Percentiles rank a stretch among this genome's conserved stretches.
Evolutionary conservation across 371 early-diverging fungal species (phyloP).

Genomic region (Synchytrium microbalum): DNA sequence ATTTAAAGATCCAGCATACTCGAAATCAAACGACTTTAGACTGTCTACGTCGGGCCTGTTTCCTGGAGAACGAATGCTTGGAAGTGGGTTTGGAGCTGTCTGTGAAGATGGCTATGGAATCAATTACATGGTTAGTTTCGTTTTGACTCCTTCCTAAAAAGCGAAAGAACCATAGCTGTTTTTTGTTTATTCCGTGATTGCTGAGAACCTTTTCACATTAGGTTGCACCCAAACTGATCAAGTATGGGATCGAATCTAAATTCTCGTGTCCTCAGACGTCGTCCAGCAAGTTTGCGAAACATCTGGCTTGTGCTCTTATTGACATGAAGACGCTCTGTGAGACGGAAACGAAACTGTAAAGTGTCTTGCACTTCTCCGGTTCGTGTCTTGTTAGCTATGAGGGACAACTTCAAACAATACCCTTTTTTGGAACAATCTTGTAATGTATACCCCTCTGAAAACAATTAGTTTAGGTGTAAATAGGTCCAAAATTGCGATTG

Average conservation of each 20-base stretch:
- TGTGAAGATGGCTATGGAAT: conserved; percentile 74
- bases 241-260: conserved; percentile 78
- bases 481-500: no score
- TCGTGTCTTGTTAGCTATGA: no score
- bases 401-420: no score
- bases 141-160: not conserved
- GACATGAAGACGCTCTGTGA: no score
- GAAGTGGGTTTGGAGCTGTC: conserved; percentile 56
- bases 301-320: no score
- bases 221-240: conserved; percentile 41
- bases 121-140: conserved; percentile 66
- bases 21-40: conserved; percentile 54
- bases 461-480: no score
- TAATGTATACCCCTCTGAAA: no score
- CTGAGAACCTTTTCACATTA: not conserved
- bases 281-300: no score
- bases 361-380: no score
- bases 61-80: conserved; percentile 33
- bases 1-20: conserved; percentile 66
- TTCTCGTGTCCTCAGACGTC: not conserved
- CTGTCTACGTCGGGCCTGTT: conserved; percentile 76
- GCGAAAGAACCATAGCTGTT: not conserved
- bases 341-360: no score
- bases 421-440: no score
- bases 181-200: no score